A percentile compares a stretch with the other conserved stretches of the same genome.
These are phyloP conservation scores for Panicum miliaceum DNA, from an alignment of 176 grass and related monocot genomes.

Conservation along the genomic window DNA sequence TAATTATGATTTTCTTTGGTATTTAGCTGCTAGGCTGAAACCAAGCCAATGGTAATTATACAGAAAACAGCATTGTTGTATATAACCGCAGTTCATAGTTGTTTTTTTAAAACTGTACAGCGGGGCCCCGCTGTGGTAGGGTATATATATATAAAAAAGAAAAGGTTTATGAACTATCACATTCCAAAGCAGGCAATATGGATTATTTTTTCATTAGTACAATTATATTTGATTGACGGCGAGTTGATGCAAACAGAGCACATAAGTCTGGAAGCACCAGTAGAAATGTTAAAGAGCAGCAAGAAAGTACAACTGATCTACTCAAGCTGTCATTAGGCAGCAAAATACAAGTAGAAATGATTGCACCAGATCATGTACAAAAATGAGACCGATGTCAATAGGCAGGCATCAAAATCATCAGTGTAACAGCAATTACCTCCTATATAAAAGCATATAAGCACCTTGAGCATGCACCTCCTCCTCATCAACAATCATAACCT, in stretches of 20 bases:
- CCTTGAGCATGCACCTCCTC: conserved; percentile 95
- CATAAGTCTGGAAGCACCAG: conserved; percentile 3
- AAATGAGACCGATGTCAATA: conserved; percentile 1
- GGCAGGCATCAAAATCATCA: conserved; percentile 26
- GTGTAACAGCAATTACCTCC: conserved; percentile 56
- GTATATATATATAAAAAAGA: too few species aligned
- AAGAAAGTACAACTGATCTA: conserved; percentile 23
- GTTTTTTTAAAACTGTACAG: too few species aligned
- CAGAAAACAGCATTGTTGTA: conserved; percentile 29
- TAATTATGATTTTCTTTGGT: not conserved
- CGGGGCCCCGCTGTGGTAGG: too few species aligned
- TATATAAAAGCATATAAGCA: conserved; percentile 99
- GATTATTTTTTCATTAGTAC: conserved; percentile 4
- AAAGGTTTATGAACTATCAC: not conserved
- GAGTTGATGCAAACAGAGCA: not conserved
- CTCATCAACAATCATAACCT: conserved; percentile 76
- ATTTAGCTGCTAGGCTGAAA: conserved; percentile 1
- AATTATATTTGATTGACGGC: conserved; percentile 21
- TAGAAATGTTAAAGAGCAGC: conserved; percentile 26
- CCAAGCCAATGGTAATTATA: conserved; percentile 3
- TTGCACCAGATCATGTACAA: not conserved
- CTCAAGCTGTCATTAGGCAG: conserved; percentile 31
- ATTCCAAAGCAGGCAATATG: not conserved
- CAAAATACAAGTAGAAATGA: conserved; percentile 27
- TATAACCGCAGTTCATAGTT: conserved; percentile 11